phyloP scores from a whole-genome alignment of 805 yeast species.

The Komagataella pseudopastoris region DNA sequence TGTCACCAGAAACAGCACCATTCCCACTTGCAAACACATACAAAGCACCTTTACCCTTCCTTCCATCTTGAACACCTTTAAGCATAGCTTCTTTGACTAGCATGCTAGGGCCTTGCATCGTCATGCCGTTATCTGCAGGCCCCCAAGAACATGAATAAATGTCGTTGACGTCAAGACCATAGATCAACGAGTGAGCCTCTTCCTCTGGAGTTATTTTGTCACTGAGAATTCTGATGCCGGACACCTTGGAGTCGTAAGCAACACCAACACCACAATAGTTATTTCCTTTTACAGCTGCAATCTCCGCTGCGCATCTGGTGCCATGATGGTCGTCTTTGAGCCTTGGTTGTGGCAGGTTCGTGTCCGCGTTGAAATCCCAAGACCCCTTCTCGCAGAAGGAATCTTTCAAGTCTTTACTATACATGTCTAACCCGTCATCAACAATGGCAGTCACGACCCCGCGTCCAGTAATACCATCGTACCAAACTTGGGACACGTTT shows the following conservation, averaged over 20 bases:
- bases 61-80: constrained; percentile 76
- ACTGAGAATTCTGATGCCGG: constrained; percentile 83
- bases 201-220: constrained; percentile 72
- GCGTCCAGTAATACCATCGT: constrained; percentile 62
- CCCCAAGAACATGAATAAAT: constrained; percentile 99
- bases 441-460: constrained; percentile 80
- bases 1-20: constrained; percentile 74
- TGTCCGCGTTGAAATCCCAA: constrained; percentile 82
- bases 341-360: constrained; percentile 65
- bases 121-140: constrained; percentile 82
- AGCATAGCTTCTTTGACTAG: constrained; percentile 71
- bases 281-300: constrained; percentile 75
- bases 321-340: constrained; percentile 84
- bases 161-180: constrained; percentile 73
- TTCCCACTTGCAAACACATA: constrained; percentile 96
- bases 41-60: constrained; percentile 69
- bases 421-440: constrained; percentile 89
- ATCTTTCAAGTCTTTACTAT: constrained; percentile 54
- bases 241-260: constrained; percentile 75
- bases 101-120: constrained; percentile 74
- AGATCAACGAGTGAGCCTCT: constrained; percentile 81
- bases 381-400: constrained; percentile 73
- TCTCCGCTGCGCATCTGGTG: constrained; percentile 95
- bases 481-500: constrained; percentile 81
- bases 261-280: constrained; percentile 93